Evolutionary conservation across 208 protist species (phyloP), one percentile per base, ranked within the genome.

Genomic region (Crithidia sp.): DNA sequence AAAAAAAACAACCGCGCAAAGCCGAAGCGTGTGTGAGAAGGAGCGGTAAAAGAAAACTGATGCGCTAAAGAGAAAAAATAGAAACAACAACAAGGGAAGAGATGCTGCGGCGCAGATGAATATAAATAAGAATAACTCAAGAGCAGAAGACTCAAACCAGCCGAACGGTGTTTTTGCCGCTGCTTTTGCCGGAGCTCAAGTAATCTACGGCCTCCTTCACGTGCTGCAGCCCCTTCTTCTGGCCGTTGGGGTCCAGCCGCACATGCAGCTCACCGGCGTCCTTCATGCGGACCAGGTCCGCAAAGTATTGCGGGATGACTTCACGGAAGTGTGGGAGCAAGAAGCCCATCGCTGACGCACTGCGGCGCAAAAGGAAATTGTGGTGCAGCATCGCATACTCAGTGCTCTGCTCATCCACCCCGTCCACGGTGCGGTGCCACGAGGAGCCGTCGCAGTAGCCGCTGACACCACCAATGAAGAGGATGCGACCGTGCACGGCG

Each of bases 391-490:
- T 44, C 13, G 50, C 40, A n/a, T 58, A 57, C 40, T 69, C 73
- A n/a, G 17, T 75, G 49, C 41, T 55, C 50, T 36, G 43, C 60
- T 57, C 53, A 8, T 72, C 68, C 47, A 66, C 47, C 28, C 36
- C 64, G 17, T 49, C 57, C 14, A 12, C 39, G 16, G 67, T n/a
- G 36, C 28, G 12, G 19, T 65, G 54, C 73, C 73, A 84, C 50
- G 83, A 47, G 7, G 79, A 63, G 50, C 65, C 66, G 45, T 78
- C 57, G 45, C 57, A 66, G 73, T 82, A 89, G n/a, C 67, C 77
- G 50, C 71, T 78, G 68, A 93, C 81, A 39, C 57, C 58, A 59
- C 85, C 81, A 49, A 90, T 90, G 28, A 81, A 67, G 56, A 88
- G 67, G 40, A 88, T 61, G 36, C 68, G 70, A 9, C 85, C 82